Conservation (phyloP, 257 asterid genomes). For the Penstemon barbatus region DNA sequence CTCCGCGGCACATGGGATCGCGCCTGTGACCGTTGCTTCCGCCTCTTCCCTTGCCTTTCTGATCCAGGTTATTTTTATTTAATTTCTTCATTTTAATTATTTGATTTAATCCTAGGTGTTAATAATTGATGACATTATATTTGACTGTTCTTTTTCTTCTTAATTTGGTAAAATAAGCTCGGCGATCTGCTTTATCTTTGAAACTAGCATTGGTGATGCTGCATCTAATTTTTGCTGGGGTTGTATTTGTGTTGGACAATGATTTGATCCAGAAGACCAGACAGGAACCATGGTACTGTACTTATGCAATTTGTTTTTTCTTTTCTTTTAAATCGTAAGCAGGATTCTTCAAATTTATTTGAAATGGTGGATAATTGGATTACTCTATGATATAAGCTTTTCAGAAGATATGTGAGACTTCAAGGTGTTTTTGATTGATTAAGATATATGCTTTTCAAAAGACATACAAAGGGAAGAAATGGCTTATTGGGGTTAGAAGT, state of each 20-base stretch:
- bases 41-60: conserved; percentile 78
- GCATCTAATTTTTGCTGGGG: conserved; percentile 69
- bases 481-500: background rate
- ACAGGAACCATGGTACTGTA: conserved; percentile 68
- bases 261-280: conserved; percentile 65
- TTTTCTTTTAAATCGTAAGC: background rate
- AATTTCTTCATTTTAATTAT: background rate
- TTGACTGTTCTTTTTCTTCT: background rate
- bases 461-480: background rate
- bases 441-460: conserved; percentile 8
- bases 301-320: conserved; percentile 3
- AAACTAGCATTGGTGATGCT: conserved; percentile 74
- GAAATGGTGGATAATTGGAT: conserved; percentile 25
- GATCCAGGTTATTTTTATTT: conserved; percentile 67
- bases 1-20: conserved; percentile 61
- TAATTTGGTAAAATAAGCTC: conserved; percentile 44
- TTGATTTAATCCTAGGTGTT: conserved; percentile 3
- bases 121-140: background rate
- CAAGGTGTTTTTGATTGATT: background rate
- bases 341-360: background rate
- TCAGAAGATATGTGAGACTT: background rate
- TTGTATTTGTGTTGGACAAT: conserved; percentile 56
- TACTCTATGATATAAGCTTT: conserved; percentile 14
- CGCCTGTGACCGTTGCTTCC: conserved; percentile 67
- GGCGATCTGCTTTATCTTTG: conserved; percentile 75